phyloP scores from a whole-genome alignment of 176 grass and related monocot genomes.

The Zoysia japonica region DNA sequence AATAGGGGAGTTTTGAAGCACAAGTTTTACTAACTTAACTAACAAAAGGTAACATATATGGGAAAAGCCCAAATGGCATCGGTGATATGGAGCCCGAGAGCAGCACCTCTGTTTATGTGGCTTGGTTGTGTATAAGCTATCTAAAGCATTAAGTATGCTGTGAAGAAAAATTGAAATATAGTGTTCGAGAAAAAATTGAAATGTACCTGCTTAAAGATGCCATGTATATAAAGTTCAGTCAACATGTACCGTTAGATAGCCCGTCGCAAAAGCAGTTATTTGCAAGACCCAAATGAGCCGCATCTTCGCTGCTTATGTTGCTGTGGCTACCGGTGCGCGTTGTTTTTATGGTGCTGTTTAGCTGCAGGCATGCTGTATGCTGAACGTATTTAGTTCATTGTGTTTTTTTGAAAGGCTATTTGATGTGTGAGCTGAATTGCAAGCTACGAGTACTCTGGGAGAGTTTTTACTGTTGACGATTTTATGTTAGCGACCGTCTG shows the following conservation, averaged over 20 bases:
- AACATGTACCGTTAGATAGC: constrained; percentile 11
- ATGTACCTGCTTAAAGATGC: constrained; percentile 22
- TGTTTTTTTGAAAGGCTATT: not conserved
- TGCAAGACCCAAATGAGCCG: not conserved
- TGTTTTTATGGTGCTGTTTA: no score
- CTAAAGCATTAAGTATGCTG: constrained; percentile 30
- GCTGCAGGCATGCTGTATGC: not conserved
- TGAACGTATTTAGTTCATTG: not conserved
- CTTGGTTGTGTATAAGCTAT: constrained; percentile 45
- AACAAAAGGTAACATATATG: constrained; percentile 48
- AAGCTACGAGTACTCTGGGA: no score
- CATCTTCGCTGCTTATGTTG: not conserved
- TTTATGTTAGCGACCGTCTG: no score
- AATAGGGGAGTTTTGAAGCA: constrained; percentile 48
- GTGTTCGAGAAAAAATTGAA: not conserved
- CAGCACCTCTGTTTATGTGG: not conserved
- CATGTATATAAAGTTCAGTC: constrained; percentile 24
- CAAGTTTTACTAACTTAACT: constrained; percentile 50
- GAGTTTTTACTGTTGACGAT: no score
- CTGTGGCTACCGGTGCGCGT: not conserved
- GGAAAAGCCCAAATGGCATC: constrained; percentile 13
- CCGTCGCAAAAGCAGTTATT: not conserved
- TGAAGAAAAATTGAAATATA: constrained; percentile 21
- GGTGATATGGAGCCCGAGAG: constrained; percentile 17
- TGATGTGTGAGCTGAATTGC: no score